Evolutionary conservation across 139 green algal species (phyloP), one percentile per base, ranked within the genome.

Genomic region (Chlorella sp.): DNA sequence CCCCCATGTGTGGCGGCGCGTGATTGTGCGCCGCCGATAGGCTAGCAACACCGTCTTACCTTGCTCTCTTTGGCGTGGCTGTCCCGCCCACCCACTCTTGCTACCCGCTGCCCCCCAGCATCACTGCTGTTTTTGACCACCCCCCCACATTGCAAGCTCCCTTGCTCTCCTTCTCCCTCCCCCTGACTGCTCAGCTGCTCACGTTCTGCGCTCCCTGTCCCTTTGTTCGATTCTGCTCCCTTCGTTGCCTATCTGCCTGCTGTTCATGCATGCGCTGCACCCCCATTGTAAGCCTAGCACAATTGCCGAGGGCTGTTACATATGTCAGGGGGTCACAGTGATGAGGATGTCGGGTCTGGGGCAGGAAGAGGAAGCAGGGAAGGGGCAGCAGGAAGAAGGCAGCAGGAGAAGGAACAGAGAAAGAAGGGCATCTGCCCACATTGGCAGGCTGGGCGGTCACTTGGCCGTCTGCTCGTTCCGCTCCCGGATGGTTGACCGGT

Each of bases 381-480:
- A 16, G 51, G 34, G 17, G 67, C 22, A 73, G 36, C 67, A 46
- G 7, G 16, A 43, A 32, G 44, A n/a, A 64, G 44, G 16, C 7
- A 14, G 44, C 24, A 65, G 30, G 9, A 43, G 30, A 28, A 44
- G 41, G 40, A 77, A 26, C 41, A 77, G 28, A 22, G 28, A 7
- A 9, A 40, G 41, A 56, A n/a, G n/a, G 41, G 24, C 2, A 43
- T 41, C 72, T 36, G 43, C 1, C 36, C 48, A 38, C 30, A 28
- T 13, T 58, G 0, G 34, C 7, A 1, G 36, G 67, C 41, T 8
- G 40, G 11, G 9, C 48, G 51, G 51, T 83, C 41, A 90, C 70
- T 90, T 90, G n/a, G 87, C 67, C 26, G 80, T 79, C 16, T 65
- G 22, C 2, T 65, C 26, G 43, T 90, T 90, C 32, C 34, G 36